These are phyloP conservation scores for Immersiporthe knoxdaviesiana DNA, from an alignment of 2,329 filamentous ascomycete genomes.

Conservation along the genomic window DNA sequence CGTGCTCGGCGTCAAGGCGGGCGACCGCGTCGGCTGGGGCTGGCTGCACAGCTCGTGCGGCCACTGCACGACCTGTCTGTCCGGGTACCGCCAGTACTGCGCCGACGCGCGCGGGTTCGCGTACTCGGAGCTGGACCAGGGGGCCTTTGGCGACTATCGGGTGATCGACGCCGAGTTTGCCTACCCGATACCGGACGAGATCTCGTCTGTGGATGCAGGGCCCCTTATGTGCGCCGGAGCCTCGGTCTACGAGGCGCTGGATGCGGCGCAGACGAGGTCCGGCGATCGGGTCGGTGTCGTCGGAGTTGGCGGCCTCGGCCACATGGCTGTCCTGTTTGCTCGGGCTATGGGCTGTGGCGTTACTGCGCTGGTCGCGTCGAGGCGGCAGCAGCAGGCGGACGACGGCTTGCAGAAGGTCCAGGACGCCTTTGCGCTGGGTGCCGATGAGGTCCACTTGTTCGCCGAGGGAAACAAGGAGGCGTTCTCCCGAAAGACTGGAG, in stretches of 20 bases:
- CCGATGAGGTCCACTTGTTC: constrained; percentile 24
- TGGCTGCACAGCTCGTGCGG: constrained; percentile 37
- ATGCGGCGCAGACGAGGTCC: constrained; percentile 33
- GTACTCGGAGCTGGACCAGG: constrained; percentile 41
- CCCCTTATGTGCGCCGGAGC: constrained; percentile 52
- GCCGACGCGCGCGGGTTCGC: constrained; percentile 40
- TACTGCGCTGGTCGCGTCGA: constrained; percentile 18
- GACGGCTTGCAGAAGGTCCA: constrained; percentile 11
- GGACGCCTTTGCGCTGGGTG: constrained; percentile 29
- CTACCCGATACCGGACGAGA: constrained; percentile 43
- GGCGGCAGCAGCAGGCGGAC: constrained; percentile 12
- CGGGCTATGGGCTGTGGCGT: constrained; percentile 57
- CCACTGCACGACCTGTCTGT: constrained; percentile 33
- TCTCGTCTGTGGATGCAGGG: constrained; percentile 45
- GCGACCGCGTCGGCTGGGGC: constrained; percentile 44
- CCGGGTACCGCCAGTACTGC: constrained; percentile 35
- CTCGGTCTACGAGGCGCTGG: constrained; percentile 43
- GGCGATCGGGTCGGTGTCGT: constrained; percentile 45
- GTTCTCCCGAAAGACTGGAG: not conserved
- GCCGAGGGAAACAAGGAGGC: constrained; percentile 8
- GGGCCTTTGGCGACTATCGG: constrained; percentile 39
- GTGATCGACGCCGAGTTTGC: constrained; percentile 42
- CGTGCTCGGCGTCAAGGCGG: constrained; percentile 37
- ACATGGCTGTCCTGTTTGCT: constrained; percentile 66
- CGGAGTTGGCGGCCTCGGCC: constrained; percentile 64